Evolutionary conservation across 495 filamentous ascomycete genomes (phyloP), one percentile per base, ranked within the genome.

Genomic region (Darksidea phi): DNA sequence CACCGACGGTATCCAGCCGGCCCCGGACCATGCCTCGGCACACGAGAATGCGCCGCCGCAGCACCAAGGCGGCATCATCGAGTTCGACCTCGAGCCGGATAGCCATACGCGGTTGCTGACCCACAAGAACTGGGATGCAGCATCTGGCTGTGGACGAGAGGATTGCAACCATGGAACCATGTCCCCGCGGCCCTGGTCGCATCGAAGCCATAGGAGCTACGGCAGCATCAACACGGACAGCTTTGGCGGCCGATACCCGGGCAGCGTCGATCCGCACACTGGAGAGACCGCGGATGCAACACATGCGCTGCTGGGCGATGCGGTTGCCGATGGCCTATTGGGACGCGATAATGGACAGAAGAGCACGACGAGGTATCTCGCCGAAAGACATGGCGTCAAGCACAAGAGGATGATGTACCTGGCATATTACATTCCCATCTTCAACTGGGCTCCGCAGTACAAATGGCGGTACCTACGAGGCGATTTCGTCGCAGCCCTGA

Each of bases 391-490:
- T 67, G 84, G 86, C 8, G 71, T 88, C 17, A 77, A 77, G 67
- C 79, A 86, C 69, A 75, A 75, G 12, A 68, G 77, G 23, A 48
- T 71, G 65, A 95, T 90, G 80, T 98, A 97, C 73, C 72, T 96
- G 58, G 87, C 85, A 0, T 97, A 99, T 75, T 97, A 99, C 71
- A 80, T 99, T 37, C 94, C 95, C 0, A 88, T 91, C 53, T 75
- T 95, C 59, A 88, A 86, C 55, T 99, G 94, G 94, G 84, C 94
- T 32, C 76, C 76, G 38, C 86, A 95, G 71, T 99, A 99, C 70
- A 83, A 75, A 59, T 88, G 82, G 84, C 81, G 82, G 5, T 95
- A 86, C 71, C 73, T 97, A 25, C 81, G 86, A 64, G 94, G 95
- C 28, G 94, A 99, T 75, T 77, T 97, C 28, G 78, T 91, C 10